phyloP scores from a whole-genome alignment of 2,329 filamentous ascomycete genomes.

The Aspergillus sp. region DNA sequence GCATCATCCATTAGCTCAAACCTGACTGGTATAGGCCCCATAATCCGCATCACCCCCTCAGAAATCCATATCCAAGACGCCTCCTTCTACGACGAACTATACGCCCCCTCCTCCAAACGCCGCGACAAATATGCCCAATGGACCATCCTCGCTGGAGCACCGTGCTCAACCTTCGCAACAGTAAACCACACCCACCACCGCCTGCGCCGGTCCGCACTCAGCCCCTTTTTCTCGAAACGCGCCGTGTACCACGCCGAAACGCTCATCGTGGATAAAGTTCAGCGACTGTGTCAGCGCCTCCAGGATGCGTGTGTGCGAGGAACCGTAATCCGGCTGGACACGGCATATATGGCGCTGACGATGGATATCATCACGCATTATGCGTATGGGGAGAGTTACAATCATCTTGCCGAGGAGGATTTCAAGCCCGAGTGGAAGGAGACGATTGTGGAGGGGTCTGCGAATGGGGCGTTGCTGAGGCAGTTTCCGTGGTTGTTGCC shows the following conservation, averaged over 20 bases:
- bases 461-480: constrained; percentile 18
- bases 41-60: constrained; percentile 33
- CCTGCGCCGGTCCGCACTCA: constrained; percentile 36
- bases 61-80: constrained; percentile 35
- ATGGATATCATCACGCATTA: constrained; percentile 37
- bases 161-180: constrained; percentile 23
- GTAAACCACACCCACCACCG: constrained; percentile 38
- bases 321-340: constrained; percentile 16
- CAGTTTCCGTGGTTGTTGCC: constrained; percentile 16
- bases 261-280: constrained; percentile 31
- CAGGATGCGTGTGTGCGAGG: constrained; percentile 10
- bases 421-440: constrained; percentile 13
- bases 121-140: constrained; percentile 16
- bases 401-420: constrained; percentile 24
- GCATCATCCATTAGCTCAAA: no score
- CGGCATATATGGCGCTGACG: constrained; percentile 24
- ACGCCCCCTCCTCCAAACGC: constrained; percentile 14
- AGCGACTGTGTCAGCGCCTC: constrained; percentile 22
- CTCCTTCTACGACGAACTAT: constrained; percentile 29
- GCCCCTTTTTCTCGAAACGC: constrained; percentile 42
- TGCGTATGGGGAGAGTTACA: constrained; percentile 27
- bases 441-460: constrained; percentile 17
- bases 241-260: constrained; percentile 34
- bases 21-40: no score
- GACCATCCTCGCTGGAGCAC: constrained; percentile 19